Evolutionary conservation across 1,139 yeast species (phyloP), one percentile per base, ranked within the genome.

Genomic region (Candida sp.): DNA sequence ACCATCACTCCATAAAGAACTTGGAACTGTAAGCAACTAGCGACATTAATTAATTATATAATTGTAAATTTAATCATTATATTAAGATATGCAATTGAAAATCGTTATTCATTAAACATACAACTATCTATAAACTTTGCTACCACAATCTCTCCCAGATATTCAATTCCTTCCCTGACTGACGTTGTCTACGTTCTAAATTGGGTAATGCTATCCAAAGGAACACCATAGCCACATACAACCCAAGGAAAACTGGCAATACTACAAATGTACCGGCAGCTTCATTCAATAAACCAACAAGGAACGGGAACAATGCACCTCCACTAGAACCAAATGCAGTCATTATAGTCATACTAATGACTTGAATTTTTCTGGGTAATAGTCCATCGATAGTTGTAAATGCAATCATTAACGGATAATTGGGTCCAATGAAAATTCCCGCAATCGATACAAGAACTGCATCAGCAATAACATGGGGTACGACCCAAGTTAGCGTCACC

Each of bases 261-360:
- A 80, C 75, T n/a, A 79, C 79, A 55, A 51, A 80, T 0, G 84
- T 70, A 1, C 84, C 84, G 1, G 61, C 63, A 42, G 52, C 62
- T 53, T 79, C 76, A n/a, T 82, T 71, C 27, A 77, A 60, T 46
- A 79, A 60, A 33, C 85, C 85, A 25, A 77, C 75, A 21, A 79
- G 43, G 49, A 81, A 80, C 11, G 85, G 85, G 49, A 79, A 70
- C 3, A 79, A 52, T 3, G 84, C 83, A 2, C 84, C 85, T 5
- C 85, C 85, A 25, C 80, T 70, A 2, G 81, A 73, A 1, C 85
- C 85, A 59, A 79, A 78, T 0, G 84, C 84, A 0, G 84, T 75
- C 53, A 71, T 71, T 33, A 81, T 70, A 1, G 84, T 79, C 44
- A 80, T 56, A 0, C 82, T 69, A 35, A 77, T 70, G 35, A 77